Conservation (phyloP, 306 rosid species). For the Medicago ruthenica region DNA sequence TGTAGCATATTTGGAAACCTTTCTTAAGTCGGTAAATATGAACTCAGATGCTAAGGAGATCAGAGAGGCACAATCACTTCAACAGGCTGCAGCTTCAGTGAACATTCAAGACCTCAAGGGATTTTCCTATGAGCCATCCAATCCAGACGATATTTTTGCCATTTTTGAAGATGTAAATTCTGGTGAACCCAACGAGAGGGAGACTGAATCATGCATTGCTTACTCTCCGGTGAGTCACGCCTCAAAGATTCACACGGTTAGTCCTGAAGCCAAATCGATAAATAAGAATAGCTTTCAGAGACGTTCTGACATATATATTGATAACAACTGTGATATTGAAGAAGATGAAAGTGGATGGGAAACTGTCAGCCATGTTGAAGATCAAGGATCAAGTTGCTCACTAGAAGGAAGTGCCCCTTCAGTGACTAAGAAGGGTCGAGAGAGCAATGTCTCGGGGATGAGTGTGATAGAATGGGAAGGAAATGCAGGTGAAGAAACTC, state of each 20-base stretch:
- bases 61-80: slow-evolving; percentile 66
- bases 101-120: slow-evolving; percentile 73
- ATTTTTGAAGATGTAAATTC: slow-evolving; percentile 71
- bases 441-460: slow-evolving; percentile 63
- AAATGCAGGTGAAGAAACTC: slow-evolving; percentile 61
- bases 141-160: slow-evolving; percentile 77
- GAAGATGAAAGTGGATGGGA: slow-evolving; percentile 99
- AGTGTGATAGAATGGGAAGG: slow-evolving; percentile 82
- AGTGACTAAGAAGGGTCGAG: slow-evolving; percentile 62
- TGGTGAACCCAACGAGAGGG: slow-evolving; percentile 72
- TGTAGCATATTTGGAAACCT: slow-evolving; percentile 68
- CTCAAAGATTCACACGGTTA: slow-evolving; percentile 71
- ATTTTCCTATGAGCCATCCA: slow-evolving; percentile 72
- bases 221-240: slow-evolving; percentile 71
- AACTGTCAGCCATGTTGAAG: slow-evolving; percentile 87
- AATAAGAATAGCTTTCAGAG: slow-evolving; percentile 58
- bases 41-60: slow-evolving; percentile 67
- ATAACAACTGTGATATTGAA: slow-evolving; percentile 69
- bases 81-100: slow-evolving; percentile 65
- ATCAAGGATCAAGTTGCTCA: slow-evolving; percentile 87
- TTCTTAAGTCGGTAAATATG: slow-evolving; percentile 54
- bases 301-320: slow-evolving; percentile 50
- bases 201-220: slow-evolving; percentile 67
- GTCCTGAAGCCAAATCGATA: slow-evolving; percentile 64
- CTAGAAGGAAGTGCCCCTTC: slow-evolving; percentile 75